Evolutionary conservation across 2,329 filamentous ascomycete species (phyloP).

Genomic region (Reticulascus tulasneorum): DNA sequence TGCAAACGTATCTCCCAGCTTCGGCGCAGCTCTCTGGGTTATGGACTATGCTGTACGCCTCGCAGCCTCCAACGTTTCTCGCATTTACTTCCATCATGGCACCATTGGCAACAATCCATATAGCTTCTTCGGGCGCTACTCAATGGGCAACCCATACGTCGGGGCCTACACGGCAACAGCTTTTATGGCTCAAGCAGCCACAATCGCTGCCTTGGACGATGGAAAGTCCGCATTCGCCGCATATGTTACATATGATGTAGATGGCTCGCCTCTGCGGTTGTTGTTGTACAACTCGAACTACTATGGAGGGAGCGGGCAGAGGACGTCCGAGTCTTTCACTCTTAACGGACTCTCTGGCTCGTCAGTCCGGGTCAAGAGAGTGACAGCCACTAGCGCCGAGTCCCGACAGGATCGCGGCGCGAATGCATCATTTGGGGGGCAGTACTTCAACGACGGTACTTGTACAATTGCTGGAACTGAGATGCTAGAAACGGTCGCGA

Average conservation of each 20-base stretch:
- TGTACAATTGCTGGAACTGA: constrained; percentile 4
- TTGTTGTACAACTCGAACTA: constrained; percentile 46
- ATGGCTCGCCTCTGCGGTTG: constrained; percentile 16
- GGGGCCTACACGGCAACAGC: constrained; percentile 44
- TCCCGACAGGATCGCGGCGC: constrained; percentile 8
- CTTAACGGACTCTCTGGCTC: constrained; percentile 1
- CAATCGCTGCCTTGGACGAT: constrained; percentile 41
- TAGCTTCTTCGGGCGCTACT: constrained; percentile 43
- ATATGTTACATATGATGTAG: constrained; percentile 37
- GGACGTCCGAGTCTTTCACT: constrained; percentile 1
- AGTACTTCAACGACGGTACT: constrained; percentile 7
- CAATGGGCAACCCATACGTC: constrained; percentile 48
- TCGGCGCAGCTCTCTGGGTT: constrained; percentile 36
- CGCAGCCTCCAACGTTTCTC: constrained; percentile 7
- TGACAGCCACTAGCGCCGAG: constrained; percentile 5
- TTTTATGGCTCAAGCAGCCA: constrained; percentile 37
- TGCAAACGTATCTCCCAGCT: constrained; percentile 23
- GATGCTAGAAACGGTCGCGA: constrained; percentile 3
- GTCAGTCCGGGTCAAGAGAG: constrained; percentile 1
- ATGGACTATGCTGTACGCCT: constrained; percentile 28
- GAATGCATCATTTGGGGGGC: constrained; percentile 4
- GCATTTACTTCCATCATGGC: constrained; percentile 45
- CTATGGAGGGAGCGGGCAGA: constrained; percentile 18
- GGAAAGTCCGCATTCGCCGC: constrained; percentile 37
- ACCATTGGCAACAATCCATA: constrained; percentile 49